Base-by-base conservation (phyloP, 1,284 basidiomycete genomes). In the Neonothopanus nambi region DNA sequence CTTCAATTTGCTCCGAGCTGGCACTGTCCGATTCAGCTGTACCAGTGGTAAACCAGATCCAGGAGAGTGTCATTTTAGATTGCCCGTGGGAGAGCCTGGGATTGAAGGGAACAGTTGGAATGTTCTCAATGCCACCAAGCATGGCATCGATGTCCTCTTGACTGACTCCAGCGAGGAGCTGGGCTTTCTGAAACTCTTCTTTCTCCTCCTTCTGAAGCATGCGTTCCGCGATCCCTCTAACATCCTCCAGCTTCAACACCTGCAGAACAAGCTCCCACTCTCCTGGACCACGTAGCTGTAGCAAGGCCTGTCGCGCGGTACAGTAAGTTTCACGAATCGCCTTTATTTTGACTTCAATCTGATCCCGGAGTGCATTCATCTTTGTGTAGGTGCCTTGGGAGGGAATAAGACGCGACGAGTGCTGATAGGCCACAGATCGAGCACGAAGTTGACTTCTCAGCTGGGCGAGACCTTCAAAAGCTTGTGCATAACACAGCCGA, bases 221-320 rank as follows among this genome's bases (percentile, higher is more conserved):
- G 13, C 54, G 36, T 35, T 59, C 57, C 13, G 51, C 51, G 13
- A 56, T 41, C 1, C 55, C 57, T 17, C 55, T 21, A 15, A 59
- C 30, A 35, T 59, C 57, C n/a, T 37, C 52, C 28, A 42, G 33
- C 21, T 18, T n/a, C 4, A 59, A 26, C 13, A 41, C n/a, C 18
- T 35, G 23, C 30, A 55, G 23, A 1, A 11, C 24, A 3, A 21
- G 17, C 30, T 57, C 40, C 58, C 58, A 59, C 1, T 24, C 46
- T 3, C 58, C 55, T 13, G 18, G 23, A 12, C 58, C 58, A 2
- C 45, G 46, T 2, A 59, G 37, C 2, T 2, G 17, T 8, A 59
- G 8, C 6, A 57, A 15, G 2, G 43, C 56, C 3, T 8, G 21
- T 1, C 55, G 44, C 8, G 55, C 52, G 1, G n/a, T 8, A 2